Conservation (phyloP, 2,329 filamentous ascomycete species). For the Fusarium verrucosum region DNA sequence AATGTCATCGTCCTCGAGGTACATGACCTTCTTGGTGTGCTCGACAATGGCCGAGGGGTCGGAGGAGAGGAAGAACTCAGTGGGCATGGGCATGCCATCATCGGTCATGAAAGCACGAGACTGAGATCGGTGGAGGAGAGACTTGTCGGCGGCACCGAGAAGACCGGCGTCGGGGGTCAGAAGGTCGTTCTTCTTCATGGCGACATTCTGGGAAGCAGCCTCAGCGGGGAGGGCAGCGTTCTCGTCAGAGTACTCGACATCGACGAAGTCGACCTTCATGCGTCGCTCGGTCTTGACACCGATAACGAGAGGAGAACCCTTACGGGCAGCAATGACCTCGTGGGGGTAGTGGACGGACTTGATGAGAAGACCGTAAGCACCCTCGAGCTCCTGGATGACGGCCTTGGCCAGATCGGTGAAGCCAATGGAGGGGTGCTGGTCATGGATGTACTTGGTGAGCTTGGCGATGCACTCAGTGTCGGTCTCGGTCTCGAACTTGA, state of each 20-base stretch:
- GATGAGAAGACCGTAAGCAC: constrained; percentile 94
- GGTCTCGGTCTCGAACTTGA: constrained; percentile 98
- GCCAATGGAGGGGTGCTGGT: constrained; percentile 91
- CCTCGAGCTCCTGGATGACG: constrained; percentile 97
- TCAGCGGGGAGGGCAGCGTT: constrained; percentile 86
- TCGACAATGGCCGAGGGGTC: constrained; percentile 98
- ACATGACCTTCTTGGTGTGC: constrained; percentile 99
- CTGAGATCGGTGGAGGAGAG: constrained; percentile 96
- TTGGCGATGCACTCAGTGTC: constrained; percentile 99
- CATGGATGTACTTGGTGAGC: constrained; percentile 97
- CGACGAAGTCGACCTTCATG: constrained; percentile 99
- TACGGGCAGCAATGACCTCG: constrained; percentile 96
- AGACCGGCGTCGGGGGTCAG: constrained; percentile 69
- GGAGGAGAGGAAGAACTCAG: constrained; percentile 99
- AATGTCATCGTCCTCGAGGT: constrained; percentile 99
- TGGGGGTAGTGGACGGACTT: constrained; percentile 99
- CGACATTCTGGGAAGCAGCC: constrained; percentile 94
- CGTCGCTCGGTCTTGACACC: constrained; percentile 97
- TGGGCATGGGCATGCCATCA: constrained; percentile 96
- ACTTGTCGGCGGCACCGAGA: constrained; percentile 94
- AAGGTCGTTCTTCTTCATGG: constrained; percentile 88
- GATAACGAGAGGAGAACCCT: constrained; percentile 97
- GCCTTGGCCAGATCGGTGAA: constrained; percentile 98
- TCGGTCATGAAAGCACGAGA: constrained; percentile 99
- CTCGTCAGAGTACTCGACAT: constrained; percentile 96